Percentiles rank a stretch among this genome's conserved stretches.
Conservation (phyloP, 2,329 filamentous ascomycete species). For the Sclerotinia nivalis region DNA sequence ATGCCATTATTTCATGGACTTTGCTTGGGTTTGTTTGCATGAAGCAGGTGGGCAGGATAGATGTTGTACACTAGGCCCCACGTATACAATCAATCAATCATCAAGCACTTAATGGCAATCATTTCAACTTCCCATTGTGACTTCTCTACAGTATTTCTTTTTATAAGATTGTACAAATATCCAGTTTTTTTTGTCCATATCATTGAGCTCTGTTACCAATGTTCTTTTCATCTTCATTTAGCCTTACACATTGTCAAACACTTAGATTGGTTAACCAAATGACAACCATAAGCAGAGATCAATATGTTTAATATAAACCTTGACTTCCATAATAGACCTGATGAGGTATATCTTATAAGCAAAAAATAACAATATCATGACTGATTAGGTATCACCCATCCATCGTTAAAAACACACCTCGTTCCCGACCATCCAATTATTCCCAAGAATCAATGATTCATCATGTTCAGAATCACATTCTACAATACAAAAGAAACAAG, state of each 20-base stretch:
- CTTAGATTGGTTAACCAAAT: background rate
- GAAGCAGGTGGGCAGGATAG: too few species aligned
- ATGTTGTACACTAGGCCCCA: background rate
- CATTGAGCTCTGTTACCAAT: background rate
- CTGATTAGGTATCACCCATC: background rate
- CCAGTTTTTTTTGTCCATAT: background rate
- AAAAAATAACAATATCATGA: slow-evolving; percentile 2
- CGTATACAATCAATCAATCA: background rate
- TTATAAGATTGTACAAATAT: too few species aligned
- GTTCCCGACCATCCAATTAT: background rate
- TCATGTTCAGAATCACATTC: background rate
- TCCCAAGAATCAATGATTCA: background rate
- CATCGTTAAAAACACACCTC: background rate
- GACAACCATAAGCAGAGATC: background rate
- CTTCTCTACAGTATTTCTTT: background rate
- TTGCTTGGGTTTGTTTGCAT: too few species aligned
- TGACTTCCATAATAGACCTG: background rate
- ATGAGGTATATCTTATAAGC: background rate
- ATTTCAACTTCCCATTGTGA: background rate
- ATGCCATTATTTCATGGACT: too few species aligned
- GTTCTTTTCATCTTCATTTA: background rate
- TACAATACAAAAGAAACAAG: background rate
- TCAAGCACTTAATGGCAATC: background rate
- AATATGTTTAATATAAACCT: background rate
- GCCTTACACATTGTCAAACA: background rate